Base-by-base conservation (phyloP, 345 rosid species). In the Moricandia arvensis region DNA sequence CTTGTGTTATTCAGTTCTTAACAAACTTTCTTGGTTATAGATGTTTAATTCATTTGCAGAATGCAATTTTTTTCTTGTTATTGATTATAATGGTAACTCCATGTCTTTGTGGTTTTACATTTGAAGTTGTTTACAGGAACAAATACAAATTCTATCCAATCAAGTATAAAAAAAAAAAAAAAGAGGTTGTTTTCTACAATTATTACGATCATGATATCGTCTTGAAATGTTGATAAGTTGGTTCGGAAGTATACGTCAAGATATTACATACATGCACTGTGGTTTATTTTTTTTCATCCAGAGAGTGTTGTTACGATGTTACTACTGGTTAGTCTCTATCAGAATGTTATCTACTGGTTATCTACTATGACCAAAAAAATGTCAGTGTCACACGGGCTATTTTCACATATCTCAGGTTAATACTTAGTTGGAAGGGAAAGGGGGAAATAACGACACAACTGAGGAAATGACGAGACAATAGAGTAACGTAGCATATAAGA, bases 401-500 rank as follows among this genome's bases (percentile, higher is more conserved):
- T 34, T 17, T 27, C 55, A 41, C 66, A 26, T 31, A 57, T 66
- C 38, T 59, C 17, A 43, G 10, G 78, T 31, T 13, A 43, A 43
- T 6, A 31, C 51, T 66, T 27, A 59, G 66, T 21, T 24, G 61
- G 54, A 35, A 45, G 53, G 13, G 1, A 45, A 31, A 33, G 7
- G 68, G 53, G 6, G 53, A 45, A 1, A 13, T 45, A 5, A 45
- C 53, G 53, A 45, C 53, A 47, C 54, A 47, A 31, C 58, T 59
- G 43, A 3, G 68, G 34, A n/a, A 1, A 72, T 6, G 66, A 41
- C 61, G 68, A 59, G n/a, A 58, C 27, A 59, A 11, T 47, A 3
- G 62, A n/a, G 33, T 68, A 53, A 45, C 75, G 80, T 76, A 76
- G 38, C 65, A 76, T 59, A 63, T 1, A 69, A 76, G 75, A 54